Evolutionary conservation across 2,329 filamentous ascomycete genomes (phyloP).

Genomic region (Nemania sp.): DNA sequence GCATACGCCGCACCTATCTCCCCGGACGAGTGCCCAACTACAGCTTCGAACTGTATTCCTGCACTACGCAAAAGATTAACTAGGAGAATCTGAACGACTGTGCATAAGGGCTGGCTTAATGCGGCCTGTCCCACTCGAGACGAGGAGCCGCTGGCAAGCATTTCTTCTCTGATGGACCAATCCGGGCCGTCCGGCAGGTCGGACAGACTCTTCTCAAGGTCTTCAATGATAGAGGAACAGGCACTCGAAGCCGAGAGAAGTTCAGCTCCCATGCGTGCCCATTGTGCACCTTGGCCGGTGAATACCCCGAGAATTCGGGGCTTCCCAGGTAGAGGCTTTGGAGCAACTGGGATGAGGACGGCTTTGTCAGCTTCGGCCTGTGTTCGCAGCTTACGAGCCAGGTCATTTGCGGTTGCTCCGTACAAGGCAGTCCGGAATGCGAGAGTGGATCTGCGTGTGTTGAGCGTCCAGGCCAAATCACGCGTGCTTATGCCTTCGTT

Average conservation of each 20-base stretch:
- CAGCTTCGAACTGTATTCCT: neutral
- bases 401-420: no score
- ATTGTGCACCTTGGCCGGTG: constrained; percentile 37
- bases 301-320: constrained; percentile 31
- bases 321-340: neutral
- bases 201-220: neutral
- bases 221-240: neutral
- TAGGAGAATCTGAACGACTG: neutral
- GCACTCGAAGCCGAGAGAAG: constrained; percentile 17
- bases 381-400: neutral
- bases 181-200: neutral
- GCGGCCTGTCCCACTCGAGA: neutral
- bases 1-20: constrained; percentile 23
- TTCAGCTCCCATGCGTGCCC: constrained; percentile 33
- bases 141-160: neutral
- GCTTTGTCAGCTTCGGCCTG: neutral
- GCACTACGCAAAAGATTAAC: neutral
- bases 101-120: neutral
- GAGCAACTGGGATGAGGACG: neutral
- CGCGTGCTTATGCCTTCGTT: neutral
- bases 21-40: constrained; percentile 19
- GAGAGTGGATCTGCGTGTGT: constrained; percentile 3
- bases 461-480: constrained; percentile 21
- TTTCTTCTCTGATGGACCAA: neutral
- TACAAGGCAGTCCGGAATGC: neutral